A percentile compares a stretch with the other conserved stretches of the same genome.
Conservation (phyloP, 2,329 filamentous ascomycete genomes). For the Trichoderma sp. region DNA sequence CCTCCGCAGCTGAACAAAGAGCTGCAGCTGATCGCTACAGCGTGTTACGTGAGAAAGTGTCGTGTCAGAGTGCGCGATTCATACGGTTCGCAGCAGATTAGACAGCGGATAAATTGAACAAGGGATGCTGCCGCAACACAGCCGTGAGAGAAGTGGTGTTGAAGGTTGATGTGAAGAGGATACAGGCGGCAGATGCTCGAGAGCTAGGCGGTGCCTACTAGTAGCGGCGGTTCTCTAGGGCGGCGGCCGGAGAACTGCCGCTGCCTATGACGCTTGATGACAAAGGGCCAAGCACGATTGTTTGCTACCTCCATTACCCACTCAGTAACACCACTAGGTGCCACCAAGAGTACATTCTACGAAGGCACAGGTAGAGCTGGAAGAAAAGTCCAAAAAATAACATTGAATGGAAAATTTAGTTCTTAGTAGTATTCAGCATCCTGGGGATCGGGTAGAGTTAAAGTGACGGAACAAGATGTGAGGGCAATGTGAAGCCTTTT, state of each 20-base stretch:
- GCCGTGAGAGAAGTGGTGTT: neutral
- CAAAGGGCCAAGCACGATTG: neutral
- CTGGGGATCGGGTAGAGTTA: neutral
- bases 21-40: neutral
- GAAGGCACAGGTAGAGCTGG: neutral
- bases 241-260: constrained; percentile 14
- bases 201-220: neutral
- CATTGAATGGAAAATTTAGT: neutral
- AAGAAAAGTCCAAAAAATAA: neutral
- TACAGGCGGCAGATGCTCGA: neutral
- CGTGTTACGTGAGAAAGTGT: neutral
- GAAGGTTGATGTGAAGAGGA: neutral
- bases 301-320: neutral
- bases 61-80: constrained; percentile 5
- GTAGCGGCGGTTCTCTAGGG: neutral
- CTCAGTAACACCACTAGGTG: neutral
- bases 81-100: neutral
- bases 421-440: neutral
- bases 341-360: neutral
- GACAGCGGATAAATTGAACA: neutral
- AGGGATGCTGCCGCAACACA: neutral
- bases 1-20: neutral
- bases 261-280: constrained; percentile 19
- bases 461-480: neutral
- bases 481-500: neutral